These are phyloP conservation scores for Ustilago curta DNA, from an alignment of 1,284 basidiomycete species.

Conservation along the genomic window DNA sequence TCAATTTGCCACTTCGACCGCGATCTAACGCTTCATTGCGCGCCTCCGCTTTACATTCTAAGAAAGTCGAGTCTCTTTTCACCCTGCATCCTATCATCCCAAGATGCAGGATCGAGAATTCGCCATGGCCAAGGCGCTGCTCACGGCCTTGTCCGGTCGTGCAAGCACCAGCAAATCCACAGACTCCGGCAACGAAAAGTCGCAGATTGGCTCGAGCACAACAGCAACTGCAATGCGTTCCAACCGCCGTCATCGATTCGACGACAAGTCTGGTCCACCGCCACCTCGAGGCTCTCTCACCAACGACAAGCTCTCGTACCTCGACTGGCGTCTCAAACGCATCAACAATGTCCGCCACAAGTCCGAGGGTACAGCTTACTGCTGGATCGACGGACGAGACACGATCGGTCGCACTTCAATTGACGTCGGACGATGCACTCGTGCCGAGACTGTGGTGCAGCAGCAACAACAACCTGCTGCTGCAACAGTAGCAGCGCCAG, in stretches of 20 bases:
- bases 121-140: constrained; percentile 33
- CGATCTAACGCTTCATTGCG: background rate
- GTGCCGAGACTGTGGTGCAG: background rate
- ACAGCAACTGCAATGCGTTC: constrained; percentile 2
- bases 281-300: constrained; percentile 49
- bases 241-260: constrained; percentile 33
- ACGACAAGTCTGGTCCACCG: constrained; percentile 45
- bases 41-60: background rate
- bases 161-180: constrained; percentile 10
- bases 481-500: constrained; percentile 4
- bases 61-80: background rate
- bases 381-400: constrained; percentile 46
- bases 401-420: constrained; percentile 47
- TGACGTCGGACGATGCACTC: constrained; percentile 7
- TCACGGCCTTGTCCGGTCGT: constrained; percentile 28
- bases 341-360: constrained; percentile 36
- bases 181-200: constrained; percentile 4
- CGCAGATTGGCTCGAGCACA: constrained; percentile 7
- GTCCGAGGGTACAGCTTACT: constrained; percentile 25
- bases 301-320: constrained; percentile 49
- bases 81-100: background rate
- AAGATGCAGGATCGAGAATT: constrained; percentile 39
- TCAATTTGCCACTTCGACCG: background rate
- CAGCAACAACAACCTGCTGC: background rate
- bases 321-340: constrained; percentile 52